A percentile compares a stretch with the other conserved stretches of the same genome.
Conservation (phyloP, 1,284 basidiomycete species). For the Ustilago crameri region DNA sequence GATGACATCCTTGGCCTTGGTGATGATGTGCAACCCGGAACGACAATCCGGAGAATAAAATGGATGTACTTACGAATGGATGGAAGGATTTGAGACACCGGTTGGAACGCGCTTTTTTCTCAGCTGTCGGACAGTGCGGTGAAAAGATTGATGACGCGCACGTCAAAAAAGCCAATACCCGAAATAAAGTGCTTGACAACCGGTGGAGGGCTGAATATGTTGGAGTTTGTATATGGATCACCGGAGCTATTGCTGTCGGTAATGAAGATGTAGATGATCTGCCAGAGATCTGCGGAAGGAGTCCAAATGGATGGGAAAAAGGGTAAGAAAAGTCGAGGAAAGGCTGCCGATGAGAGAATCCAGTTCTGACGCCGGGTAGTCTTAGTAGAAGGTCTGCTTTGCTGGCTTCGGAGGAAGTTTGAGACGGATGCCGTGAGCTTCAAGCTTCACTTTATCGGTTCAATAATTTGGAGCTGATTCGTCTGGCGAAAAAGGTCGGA, state of each 20-base stretch:
- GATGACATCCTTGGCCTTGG: not conserved
- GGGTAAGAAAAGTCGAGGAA: not conserved
- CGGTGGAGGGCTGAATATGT: no score
- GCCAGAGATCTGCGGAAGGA: conserved; percentile 13
- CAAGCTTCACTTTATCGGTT: not conserved
- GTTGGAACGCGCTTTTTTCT: conserved; percentile 16
- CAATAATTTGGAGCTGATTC: not conserved
- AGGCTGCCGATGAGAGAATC: conserved; percentile 8
- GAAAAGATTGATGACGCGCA: conserved; percentile 1
- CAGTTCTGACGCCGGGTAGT: conserved; percentile 12
- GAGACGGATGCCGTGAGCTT: not conserved
- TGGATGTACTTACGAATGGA: conserved; percentile 14
- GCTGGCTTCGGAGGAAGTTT: conserved; percentile 1
- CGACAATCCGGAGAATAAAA: not conserved
- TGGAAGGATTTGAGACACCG: conserved; percentile 20
- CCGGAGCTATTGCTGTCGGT: not conserved
- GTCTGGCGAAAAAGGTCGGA: conserved; percentile 11
- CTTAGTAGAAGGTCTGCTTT: conserved; percentile 1
- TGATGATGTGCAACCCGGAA: not conserved
- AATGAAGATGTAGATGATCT: conserved; percentile 4
- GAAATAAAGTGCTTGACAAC: not conserved
- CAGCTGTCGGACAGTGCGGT: conserved; percentile 29
- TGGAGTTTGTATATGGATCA: no score
- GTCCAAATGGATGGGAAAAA: not conserved
- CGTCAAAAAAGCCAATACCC: not conserved